Evolutionary conservation across 2,329 filamentous ascomycete genomes (phyloP), one percentile per base, ranked within the genome.

Genomic region (Cordyceps cateniannulata): DNA sequence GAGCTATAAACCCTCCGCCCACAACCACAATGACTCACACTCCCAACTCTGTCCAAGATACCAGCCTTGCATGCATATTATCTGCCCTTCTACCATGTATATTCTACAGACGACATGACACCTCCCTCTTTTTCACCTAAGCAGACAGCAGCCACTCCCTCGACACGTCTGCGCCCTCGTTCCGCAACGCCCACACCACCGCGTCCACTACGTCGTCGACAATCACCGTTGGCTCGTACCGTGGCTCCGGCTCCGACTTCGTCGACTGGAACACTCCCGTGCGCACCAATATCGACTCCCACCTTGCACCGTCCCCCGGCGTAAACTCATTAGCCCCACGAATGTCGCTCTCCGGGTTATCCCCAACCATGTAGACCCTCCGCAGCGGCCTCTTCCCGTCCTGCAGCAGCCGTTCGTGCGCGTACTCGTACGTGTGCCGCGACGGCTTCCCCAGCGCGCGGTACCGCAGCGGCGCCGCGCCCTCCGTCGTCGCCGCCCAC

Each of bases 281-380:
- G 66, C 85, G 81, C 29, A 96, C 89, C 62, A 96, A 76, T 20
- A 96, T 82, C 48, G 88, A 89, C 45, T 81, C 77, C 92, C 93
- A 96, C 62, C 85, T 78, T n/a, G 85, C 89, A 9, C 87, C 87
- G 61, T 81, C 75, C 4, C 81, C 76, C 64, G 88, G 90, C 49
- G 77, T 69, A 69, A 89, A 96, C 50, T 83, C 81, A 70, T 96
- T 96, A 22, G 91, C 93, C 6, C 95, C 95, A 5, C 85, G 79
- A 65, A 99, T 96, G 72, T 99, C 95, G 66, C 89, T 95, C 70
- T 91, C 91, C 5, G 90, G 89, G 69, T 93, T 93, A 69, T 93
- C 90, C 6, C 95, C 95, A 47, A 98, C 84, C 93, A 98, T 98
- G 75, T 96, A 98, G 12, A 98, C 92, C 48, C 81, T 83, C 68